Evolutionary conservation across 768 basidiomycete genomes (phyloP).

Genomic region (Cubamyces lactineus): DNA sequence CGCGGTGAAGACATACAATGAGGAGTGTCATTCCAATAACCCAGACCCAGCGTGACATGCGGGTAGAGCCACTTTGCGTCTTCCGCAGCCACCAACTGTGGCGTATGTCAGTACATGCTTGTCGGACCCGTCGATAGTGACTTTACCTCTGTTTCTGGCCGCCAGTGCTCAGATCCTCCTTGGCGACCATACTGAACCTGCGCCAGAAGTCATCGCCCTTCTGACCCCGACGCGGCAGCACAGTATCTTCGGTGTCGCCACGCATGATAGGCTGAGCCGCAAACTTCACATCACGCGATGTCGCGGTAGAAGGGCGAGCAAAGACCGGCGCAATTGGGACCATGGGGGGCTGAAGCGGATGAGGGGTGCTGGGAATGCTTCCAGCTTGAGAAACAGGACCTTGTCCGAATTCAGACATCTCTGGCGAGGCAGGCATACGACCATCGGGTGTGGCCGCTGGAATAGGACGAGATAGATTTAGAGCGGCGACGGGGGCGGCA

Average conservation of each 20-base stretch:
- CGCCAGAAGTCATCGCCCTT: conserved; percentile 87
- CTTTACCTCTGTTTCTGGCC: conserved; percentile 49
- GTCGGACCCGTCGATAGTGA: background rate
- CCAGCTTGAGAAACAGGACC: conserved; percentile 35
- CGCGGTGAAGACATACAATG: conserved; percentile 42
- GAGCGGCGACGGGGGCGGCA: conserved; percentile 66
- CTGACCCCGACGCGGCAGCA: conserved; percentile 69
- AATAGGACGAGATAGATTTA: conserved; percentile 57
- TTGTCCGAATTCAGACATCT: conserved; percentile 35
- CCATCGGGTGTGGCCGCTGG: conserved; percentile 44
- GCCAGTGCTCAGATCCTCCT: conserved; percentile 54
- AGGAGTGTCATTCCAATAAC: conserved; percentile 62
- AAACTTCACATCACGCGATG: conserved; percentile 50
- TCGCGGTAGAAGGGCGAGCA: conserved; percentile 56
- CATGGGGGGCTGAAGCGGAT: conserved; percentile 75
- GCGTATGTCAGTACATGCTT: background rate
- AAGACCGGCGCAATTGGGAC: conserved; percentile 83
- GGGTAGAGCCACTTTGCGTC: conserved; percentile 55
- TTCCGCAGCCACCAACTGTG: conserved; percentile 69
- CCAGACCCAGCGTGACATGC: conserved; percentile 72
- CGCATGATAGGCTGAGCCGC: conserved; percentile 61
- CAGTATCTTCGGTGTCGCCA: conserved; percentile 65
- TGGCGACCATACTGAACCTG: conserved; percentile 82
- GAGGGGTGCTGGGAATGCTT: conserved; percentile 57
- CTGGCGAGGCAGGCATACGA: conserved; percentile 36